Base-by-base conservation (phyloP, 441 rosid species). In the Arabidopsis lyrata region DNA sequence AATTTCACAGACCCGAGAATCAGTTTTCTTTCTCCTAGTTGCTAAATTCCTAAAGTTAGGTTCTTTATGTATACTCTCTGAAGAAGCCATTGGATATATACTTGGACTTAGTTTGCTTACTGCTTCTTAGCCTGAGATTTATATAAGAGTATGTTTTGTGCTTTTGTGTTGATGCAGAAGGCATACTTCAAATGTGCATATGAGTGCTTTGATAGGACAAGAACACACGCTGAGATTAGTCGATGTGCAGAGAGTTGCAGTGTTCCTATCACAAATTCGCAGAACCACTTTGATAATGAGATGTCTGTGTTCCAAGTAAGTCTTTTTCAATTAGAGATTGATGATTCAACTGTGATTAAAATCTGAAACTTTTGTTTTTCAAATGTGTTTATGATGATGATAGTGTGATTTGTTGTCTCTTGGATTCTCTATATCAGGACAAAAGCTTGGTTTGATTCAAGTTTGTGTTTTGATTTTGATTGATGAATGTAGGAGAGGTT, bases 111-210 rank as follows among this genome's bases (percentile, higher is more conserved):
- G 35, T 60, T 54, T 32, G 27, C 15, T 47, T 29, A 29, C 31
- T 29, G 31, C 27, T 24, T 3, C 31, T 0, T 62, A 35, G 35
- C 58, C 34, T 38, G 15, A 57, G 6, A 47, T 22, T 35, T 42
- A 42, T 44, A 5, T 22, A 47, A 54, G 27, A 0, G 2, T 12
- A 6, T 52, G 45, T 27, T 15, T 66, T 63, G 31, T 61, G 10
- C 2, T 70, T 42, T 32, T 59, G 52, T 38, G 36, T 45, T 76
- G 41, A 38, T 84, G 90, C 85, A 92, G 97, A 85, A 86, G 82
- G 97, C 92, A 1, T 94, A 92, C 74, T 92, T 94, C 87, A 94
- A 87, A 59, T 94, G 99, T 70, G 99, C 97, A 2, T 83, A 87
- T n/a, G 94, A 92, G 66, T 94, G 99, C 82, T 92, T 90, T 77